Evolutionary conservation across 306 rosid species (phyloP), one percentile per base, ranked within the genome.

Genomic region (Clitoria ternatea): DNA sequence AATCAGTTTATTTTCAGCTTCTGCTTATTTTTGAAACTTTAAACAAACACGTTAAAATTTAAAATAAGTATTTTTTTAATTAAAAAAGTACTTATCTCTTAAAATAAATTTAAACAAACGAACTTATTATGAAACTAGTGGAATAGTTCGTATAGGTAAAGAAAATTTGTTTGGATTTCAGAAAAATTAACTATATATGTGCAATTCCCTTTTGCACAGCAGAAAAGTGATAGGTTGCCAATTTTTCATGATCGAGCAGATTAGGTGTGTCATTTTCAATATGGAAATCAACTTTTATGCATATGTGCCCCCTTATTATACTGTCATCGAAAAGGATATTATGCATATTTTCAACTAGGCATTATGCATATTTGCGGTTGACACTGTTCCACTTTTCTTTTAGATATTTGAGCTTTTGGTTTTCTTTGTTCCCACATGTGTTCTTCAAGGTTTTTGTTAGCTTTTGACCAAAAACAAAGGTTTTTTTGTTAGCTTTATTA

Each of bases 221-320:
- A 68, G 2, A 54, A 53, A 52, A 37, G 3, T 33, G n/a, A n/a
- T 69, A 6, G 12, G 43, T 26, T 39, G 5, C 32, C 29, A 39
- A 69, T 1, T 55, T 70, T 54, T 26, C 20, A 26, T 39, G 43
- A 10, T 14, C n/a, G 7, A 10, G 53, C 0, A 10, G 12, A 23
- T 54, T 23, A 37, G 11, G 24, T 40, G 8, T 23, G 39, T 48
- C 56, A 13, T 49, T 67, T 67, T 48, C 60, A 48, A 67, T 13
- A 66, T 32, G 47, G 18, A 11, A 67, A 11, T 33, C 61, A 48
- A 67, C 73, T 48, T 48, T 67, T 32, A 32, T 64, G 70, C 54
- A n/a, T 23, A 39, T 37, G 36, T 40, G 20, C n/a, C 7, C 6
- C 11, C n/a, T n/a, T n/a, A n/a, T 12, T n/a, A 22, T 13, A 8